A percentile compares a stretch with the other conserved stretches of the same genome.
Evolutionary conservation across 2,329 filamentous ascomycete species (phyloP).

Genomic region (Teratosphaeriaceae sp.): DNA sequence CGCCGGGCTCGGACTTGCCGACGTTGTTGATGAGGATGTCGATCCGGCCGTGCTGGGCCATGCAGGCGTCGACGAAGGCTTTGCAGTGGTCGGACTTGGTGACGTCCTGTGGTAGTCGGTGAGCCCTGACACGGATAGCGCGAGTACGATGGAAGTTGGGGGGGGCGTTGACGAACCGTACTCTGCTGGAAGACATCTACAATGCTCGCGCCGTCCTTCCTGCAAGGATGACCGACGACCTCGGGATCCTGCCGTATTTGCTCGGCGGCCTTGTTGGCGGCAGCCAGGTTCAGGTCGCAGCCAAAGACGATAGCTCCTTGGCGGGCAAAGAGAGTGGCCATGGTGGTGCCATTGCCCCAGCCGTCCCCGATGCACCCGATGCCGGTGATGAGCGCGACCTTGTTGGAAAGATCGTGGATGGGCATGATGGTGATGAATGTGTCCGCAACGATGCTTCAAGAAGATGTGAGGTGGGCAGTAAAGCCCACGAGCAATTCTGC

Average conservation of each 20-base stretch:
- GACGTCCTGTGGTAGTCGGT: slow-evolving; percentile 35
- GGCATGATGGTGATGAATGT: slow-evolving; percentile 3
- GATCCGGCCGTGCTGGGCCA: slow-evolving; percentile 48
- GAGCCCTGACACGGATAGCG: background rate
- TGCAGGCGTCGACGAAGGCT: slow-evolving; percentile 45
- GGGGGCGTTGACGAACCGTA: slow-evolving; percentile 19
- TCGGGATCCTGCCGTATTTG: slow-evolving; percentile 18
- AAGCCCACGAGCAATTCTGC: too few species aligned
- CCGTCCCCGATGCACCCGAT: slow-evolving; percentile 40
- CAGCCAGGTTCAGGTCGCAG: slow-evolving; percentile 39
- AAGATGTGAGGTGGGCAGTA: too few species aligned
- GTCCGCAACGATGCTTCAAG: background rate
- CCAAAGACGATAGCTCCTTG: slow-evolving; percentile 47
- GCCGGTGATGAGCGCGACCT: slow-evolving; percentile 42
- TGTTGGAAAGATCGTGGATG: slow-evolving; percentile 25
- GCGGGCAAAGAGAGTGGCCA: slow-evolving; percentile 39
- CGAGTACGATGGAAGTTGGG: background rate
- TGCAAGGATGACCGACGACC: slow-evolving; percentile 13
- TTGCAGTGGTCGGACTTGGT: slow-evolving; percentile 49
- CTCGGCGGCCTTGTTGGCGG: slow-evolving; percentile 20
- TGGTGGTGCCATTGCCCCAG: slow-evolving; percentile 37
- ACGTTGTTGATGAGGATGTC: slow-evolving; percentile 58
- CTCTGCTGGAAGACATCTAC: slow-evolving; percentile 18
- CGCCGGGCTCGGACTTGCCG: slow-evolving; percentile 49
- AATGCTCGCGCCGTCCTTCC: slow-evolving; percentile 8